Evolutionary conservation across 345 rosid species (phyloP).

Genomic region (Melaleuca alternifolia): DNA sequence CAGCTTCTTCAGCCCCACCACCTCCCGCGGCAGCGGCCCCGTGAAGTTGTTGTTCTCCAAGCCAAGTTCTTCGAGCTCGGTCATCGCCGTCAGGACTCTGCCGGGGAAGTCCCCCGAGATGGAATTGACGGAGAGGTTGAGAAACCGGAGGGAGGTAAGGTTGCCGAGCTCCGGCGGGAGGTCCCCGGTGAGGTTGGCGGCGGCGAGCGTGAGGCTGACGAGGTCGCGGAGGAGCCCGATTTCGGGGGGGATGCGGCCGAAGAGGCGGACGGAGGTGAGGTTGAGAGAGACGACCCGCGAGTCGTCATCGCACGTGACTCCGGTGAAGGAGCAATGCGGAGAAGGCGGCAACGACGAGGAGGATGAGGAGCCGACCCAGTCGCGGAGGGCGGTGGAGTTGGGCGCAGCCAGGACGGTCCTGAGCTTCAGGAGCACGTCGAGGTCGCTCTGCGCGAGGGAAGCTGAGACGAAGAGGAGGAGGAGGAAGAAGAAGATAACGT

Average conservation of each 20-base stretch:
- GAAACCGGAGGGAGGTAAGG: slow-evolving; percentile 42
- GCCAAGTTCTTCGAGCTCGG: slow-evolving; percentile 51
- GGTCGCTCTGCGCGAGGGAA: slow-evolving; percentile 33
- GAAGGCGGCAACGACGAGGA: slow-evolving; percentile 26
- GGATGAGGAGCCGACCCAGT: slow-evolving; percentile 43
- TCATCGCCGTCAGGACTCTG: slow-evolving; percentile 31
- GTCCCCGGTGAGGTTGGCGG: slow-evolving; percentile 37
- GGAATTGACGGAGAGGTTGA: slow-evolving; percentile 59
- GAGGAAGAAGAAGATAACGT: neutral
- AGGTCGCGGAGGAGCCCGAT: slow-evolving; percentile 52
- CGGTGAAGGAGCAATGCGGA: slow-evolving; percentile 75
- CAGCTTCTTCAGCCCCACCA: slow-evolving; percentile 38
- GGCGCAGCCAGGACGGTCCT: slow-evolving; percentile 55
- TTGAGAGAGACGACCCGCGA: slow-evolving; percentile 52
- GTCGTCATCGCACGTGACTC: slow-evolving; percentile 51
- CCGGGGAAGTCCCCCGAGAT: slow-evolving; percentile 51
- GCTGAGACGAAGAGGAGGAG: slow-evolving; percentile 9
- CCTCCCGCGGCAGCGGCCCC: slow-evolving; percentile 44
- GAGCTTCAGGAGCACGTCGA: slow-evolving; percentile 48
- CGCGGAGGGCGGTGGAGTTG: slow-evolving; percentile 40
- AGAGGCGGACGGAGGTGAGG: slow-evolving; percentile 34
- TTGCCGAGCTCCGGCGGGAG: slow-evolving; percentile 47
- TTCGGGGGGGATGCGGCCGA: slow-evolving; percentile 56
- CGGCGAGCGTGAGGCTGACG: slow-evolving; percentile 48
- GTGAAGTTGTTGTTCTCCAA: slow-evolving; percentile 58